Evolutionary conservation across 139 green algal species (phyloP).

Genomic region (Auxenochlorella protothecoides): DNA sequence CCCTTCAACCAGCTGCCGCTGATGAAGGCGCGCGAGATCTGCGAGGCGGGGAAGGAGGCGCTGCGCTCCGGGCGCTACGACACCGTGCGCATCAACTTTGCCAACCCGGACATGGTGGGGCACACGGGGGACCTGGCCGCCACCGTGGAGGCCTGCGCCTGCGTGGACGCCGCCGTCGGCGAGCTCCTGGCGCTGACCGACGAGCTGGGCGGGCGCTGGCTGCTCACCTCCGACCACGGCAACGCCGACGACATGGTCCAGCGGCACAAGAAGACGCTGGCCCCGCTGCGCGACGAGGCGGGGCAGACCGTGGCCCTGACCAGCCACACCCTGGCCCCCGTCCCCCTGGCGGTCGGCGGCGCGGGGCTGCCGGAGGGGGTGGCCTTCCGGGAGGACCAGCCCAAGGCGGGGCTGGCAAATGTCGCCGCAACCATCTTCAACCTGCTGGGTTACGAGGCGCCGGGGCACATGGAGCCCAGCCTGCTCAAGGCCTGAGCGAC

Average conservation of each 20-base stretch:
- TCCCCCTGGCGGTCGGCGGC: conserved; percentile 83
- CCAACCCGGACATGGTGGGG: conserved; percentile 81
- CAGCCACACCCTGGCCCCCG: conserved; percentile 83
- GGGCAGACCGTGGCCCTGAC: conserved; percentile 79
- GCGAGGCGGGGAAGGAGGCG: conserved; percentile 74
- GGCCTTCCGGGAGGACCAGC: conserved; percentile 62
- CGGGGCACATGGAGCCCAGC: conserved; percentile 58
- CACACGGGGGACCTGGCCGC: conserved; percentile 73
- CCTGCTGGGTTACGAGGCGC: conserved; percentile 77
- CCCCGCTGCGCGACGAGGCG: conserved; percentile 43
- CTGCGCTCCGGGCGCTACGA: conserved; percentile 58
- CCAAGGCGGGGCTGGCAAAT: conserved; percentile 82
- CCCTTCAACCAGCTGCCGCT: conserved; percentile 85
- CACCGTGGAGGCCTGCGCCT: conserved; percentile 41
- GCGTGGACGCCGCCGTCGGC: conserved; percentile 67
- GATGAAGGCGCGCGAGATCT: conserved; percentile 94
- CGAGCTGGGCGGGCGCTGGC: conserved; percentile 48
- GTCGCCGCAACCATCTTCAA: conserved; percentile 86
- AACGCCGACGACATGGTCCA: conserved; percentile 96
- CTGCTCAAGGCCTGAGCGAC: conserved; percentile 28
- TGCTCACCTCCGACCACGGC: conserved; percentile 87
- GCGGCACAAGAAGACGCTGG: conserved; percentile 76
- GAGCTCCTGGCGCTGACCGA: conserved; percentile 55
- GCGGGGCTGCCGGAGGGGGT: conserved; percentile 62
- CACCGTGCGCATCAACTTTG: conserved; percentile 71